Conservation (phyloP, 192 early-diverging fungal genomes). For the Coemansia sp. region DNA sequence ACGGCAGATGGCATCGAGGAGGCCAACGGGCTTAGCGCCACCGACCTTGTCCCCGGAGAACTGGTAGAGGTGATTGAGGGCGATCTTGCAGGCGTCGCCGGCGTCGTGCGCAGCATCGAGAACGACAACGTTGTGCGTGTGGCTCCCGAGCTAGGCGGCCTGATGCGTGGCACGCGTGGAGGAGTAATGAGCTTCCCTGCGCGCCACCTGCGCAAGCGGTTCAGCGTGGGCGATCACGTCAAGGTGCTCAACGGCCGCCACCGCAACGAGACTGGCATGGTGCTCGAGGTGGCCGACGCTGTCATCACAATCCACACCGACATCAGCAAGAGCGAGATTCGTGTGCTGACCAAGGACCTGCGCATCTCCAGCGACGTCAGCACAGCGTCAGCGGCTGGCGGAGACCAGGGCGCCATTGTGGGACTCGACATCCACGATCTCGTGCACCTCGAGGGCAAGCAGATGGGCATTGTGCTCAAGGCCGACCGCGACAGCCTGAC, state of each 20-base stretch:
- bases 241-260: slow-evolving; percentile 86
- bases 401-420: slow-evolving; percentile 44
- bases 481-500: slow-evolving; percentile 73
- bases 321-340: slow-evolving; percentile 67
- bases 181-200: slow-evolving; percentile 58
- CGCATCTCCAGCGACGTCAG: slow-evolving; percentile 73
- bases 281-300: slow-evolving; percentile 79
- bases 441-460: slow-evolving; percentile 73
- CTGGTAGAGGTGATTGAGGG: slow-evolving; percentile 84
- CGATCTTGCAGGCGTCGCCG: slow-evolving; percentile 75
- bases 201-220: slow-evolving; percentile 85
- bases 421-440: slow-evolving; percentile 88
- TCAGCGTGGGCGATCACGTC: slow-evolving; percentile 89
- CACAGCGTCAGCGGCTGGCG: slow-evolving; percentile 36
- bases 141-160: slow-evolving; percentile 60
- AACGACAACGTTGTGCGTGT: slow-evolving; percentile 69
- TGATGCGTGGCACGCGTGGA: slow-evolving; percentile 38
- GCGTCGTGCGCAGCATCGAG: slow-evolving; percentile 73
- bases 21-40: slow-evolving; percentile 54
- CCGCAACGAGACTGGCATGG: slow-evolving; percentile 84
- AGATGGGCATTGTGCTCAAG: slow-evolving; percentile 80
- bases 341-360: slow-evolving; percentile 89
- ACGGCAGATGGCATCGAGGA: slow-evolving; percentile 25
- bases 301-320: slow-evolving; percentile 80
- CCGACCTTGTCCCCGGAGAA: slow-evolving; percentile 76